Base-by-base conservation (phyloP, 495 filamentous ascomycete species). In the Penicillium bialowiezense region DNA sequence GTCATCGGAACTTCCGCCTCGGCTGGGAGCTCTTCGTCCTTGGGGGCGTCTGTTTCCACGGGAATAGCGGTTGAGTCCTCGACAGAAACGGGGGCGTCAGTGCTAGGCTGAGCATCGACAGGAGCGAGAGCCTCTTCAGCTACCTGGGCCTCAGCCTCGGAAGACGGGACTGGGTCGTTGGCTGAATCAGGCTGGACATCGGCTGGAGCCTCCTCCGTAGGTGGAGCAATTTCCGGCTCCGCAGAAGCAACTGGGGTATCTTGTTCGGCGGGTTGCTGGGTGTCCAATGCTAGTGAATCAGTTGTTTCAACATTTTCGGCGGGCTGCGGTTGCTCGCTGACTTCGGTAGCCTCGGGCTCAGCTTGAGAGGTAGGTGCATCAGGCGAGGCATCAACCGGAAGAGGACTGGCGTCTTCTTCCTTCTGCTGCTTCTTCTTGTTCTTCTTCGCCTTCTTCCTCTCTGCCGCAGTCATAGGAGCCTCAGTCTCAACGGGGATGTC, bases 361-460 rank as follows among this genome's bases (percentile, higher is more conserved):
- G 35, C 23, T 3, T 7, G 18, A 15, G 40, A 19, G 12, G 41
- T 10, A 8, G n/a, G n/a, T n/a, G 57, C 51, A 10, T 20, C 21
- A 4, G 45, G 5, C n/a, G 15, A 18, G 13, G 29, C 18, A 12
- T 64, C 50, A 5, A 40, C 49, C 5, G 56, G 19, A 55, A 55
- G 21, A 18, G 42, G 29, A 24, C 31, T 24, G 5, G 36, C 31
- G 18, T 37, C 50, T 10, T 46, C 35, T 41, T 55, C 38, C 21
- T 57, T 39, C 24, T 59, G 52, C 33, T 38, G 38, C 33, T 53
- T 51, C 54, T 48, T 55, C 48, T 58, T 54, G 14, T 41, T 42
- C 40, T 54, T 63, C 28, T 43, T 62, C n/a, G 69, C 59, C 53
- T 75, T 75, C 48, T 71, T 76, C 52, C 71, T 76, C 33, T 68